Evolutionary conservation across 176 grass and related monocot genomes (phyloP).

Genomic region (Chloris gayana): DNA sequence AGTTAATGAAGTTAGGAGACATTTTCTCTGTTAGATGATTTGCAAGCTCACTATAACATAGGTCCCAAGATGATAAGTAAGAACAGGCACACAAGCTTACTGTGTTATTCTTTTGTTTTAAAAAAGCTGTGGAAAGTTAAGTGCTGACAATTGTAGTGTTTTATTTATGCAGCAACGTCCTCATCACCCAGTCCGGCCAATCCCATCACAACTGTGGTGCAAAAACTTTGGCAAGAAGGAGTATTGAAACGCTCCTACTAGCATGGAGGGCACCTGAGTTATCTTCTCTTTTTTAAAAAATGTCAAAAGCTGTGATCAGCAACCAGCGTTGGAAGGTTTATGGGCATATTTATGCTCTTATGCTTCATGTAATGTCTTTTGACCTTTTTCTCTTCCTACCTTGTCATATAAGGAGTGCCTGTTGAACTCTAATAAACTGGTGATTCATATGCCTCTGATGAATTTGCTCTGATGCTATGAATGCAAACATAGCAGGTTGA

Average conservation of each 20-base stretch:
- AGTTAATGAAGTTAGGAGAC: neutral
- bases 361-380: conserved; percentile 29
- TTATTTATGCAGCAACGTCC: conserved; percentile 82
- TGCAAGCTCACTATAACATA: neutral
- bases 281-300: neutral
- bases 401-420: conserved; percentile 35
- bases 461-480: conserved; percentile 37
- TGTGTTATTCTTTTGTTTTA: neutral
- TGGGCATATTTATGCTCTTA: conserved; percentile 16
- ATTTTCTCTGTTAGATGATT: neutral
- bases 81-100: neutral
- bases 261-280: neutral
- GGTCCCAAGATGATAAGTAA: neutral
- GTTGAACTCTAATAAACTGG: conserved; percentile 43
- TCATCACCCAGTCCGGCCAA: conserved; percentile 85
- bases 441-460: conserved; percentile 41
- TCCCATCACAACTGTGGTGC: conserved; percentile 98
- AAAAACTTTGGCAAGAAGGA: conserved; percentile 98
- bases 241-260: conserved; percentile 46
- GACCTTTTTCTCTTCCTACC: neutral
- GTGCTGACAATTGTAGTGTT: conserved; percentile 13
- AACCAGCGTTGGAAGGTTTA: conserved; percentile 22
- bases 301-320: conserved; percentile 31
- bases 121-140: neutral
- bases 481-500: neutral